phyloP scores from a whole-genome alignment of 1,284 basidiomycete genomes.

The Moesziomyces sp. region DNA sequence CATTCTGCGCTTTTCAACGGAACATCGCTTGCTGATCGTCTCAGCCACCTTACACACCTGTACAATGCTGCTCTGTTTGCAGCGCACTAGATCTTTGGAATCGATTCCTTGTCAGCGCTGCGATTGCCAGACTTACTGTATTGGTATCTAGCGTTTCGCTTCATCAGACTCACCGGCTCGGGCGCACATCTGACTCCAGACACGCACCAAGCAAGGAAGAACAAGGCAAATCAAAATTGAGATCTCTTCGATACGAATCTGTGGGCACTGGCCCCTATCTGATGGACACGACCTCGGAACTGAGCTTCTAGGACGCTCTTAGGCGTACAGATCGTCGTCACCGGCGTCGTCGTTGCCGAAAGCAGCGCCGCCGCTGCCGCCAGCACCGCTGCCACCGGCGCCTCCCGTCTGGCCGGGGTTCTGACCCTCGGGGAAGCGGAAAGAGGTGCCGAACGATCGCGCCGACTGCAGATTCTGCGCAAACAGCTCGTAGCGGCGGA shows the following conservation, averaged over 20 bases:
- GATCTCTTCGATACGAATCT: background rate
- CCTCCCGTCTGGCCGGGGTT: constrained; percentile 23
- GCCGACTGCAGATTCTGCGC: constrained; percentile 65
- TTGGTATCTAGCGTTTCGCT: too few relatives aligned
- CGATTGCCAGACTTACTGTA: too few relatives aligned
- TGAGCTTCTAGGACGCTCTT: constrained; percentile 6
- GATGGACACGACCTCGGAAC: background rate
- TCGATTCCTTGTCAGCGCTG: too few relatives aligned
- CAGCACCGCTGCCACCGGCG: constrained; percentile 64
- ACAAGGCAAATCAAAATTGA: background rate
- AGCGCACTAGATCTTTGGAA: too few relatives aligned
- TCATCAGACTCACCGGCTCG: background rate
- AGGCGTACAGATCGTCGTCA: constrained; percentile 74
- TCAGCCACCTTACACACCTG: too few relatives aligned
- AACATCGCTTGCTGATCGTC: too few relatives aligned
- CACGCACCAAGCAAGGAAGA: background rate
- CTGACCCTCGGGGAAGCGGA: constrained; percentile 91
- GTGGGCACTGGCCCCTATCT: background rate
- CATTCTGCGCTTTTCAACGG: background rate
- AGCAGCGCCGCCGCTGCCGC: constrained; percentile 76
- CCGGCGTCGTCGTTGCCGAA: constrained; percentile 82
- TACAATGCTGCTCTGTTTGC: too few relatives aligned
- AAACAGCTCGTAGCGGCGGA: constrained; percentile 78
- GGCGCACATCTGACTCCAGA: background rate
- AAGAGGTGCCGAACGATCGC: constrained; percentile 77